Conservation (phyloP, 805 yeast species). For the Hanseniaspora hatyaiensis region DNA sequence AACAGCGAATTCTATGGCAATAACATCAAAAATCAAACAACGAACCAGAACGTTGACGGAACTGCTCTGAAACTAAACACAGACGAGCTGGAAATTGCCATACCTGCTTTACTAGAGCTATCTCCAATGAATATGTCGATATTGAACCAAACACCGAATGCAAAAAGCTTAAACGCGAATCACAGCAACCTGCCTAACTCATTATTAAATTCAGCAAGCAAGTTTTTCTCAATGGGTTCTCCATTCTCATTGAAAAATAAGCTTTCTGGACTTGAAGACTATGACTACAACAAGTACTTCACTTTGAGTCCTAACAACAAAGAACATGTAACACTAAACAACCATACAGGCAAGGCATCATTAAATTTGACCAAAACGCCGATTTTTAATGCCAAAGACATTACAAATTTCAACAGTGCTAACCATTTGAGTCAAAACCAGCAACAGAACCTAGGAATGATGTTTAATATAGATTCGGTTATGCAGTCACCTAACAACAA, state of each 20-base stretch:
- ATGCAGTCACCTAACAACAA: conserved; percentile 14
- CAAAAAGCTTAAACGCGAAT: background rate
- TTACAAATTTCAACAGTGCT: too few relatives aligned
- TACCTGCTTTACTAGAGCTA: conserved; percentile 8
- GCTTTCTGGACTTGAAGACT: conserved; percentile 4
- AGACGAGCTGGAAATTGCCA: conserved; percentile 12
- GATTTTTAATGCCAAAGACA: background rate
- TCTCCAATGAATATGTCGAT: conserved; percentile 14
- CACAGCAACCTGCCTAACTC: conserved; percentile 7
- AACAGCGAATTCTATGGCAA: too few relatives aligned
- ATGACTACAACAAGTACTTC: conserved; percentile 14
- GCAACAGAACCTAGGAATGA: conserved; percentile 7
- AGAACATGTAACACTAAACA: conserved; percentile 16
- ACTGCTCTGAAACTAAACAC: conserved; percentile 1
- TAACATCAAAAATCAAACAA: too few relatives aligned
- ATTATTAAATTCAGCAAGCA: conserved; percentile 5
- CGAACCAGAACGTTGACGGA: too few relatives aligned
- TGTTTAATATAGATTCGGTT: conserved; percentile 14
- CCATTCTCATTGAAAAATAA: conserved; percentile 5
- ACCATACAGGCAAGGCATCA: background rate
- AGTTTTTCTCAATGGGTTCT: conserved; percentile 13
- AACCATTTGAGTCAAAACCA: background rate
- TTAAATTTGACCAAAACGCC: conserved; percentile 1
- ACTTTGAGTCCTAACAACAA: conserved; percentile 10
- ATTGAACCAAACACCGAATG: conserved; percentile 11